Evolutionary conservation across 1,139 yeast species (phyloP), one percentile per base, ranked within the genome.

Genomic region (Yamadazyma buinensis): DNA sequence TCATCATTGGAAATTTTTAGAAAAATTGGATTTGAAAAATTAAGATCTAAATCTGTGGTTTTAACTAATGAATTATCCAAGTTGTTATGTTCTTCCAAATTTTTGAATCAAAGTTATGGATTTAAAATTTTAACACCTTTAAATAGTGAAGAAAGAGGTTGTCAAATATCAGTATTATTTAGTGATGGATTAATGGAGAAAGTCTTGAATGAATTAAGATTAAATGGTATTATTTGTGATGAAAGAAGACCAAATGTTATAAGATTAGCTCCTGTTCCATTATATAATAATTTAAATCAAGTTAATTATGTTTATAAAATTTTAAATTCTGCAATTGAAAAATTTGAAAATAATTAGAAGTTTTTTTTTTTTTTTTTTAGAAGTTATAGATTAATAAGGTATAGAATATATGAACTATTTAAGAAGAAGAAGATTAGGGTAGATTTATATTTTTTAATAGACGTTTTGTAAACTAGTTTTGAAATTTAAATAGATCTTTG

Each of bases 221-320:
- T 67, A 25, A 55, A 61, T 27, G 96, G 88, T 2, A 75, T 86
- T 2, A 75, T 88, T 28, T 84, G 87, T 38, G 97, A 90, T 54
- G 96, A 88, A 51, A 72, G 97, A 53, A 72, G 86, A 53, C 97
- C 97, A 1, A 80, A 81, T 53, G 97, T 88, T 7, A 79, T 90
- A 28, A 67, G 97, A 38, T 55, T 88, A 21, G 92, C 95, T 0
- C 96, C 97, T 5, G 68, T 75, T 7, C 92, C 95, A 0, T 67
- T 87, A 36, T 90, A 90, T 61, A 90, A 86, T 50, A 77, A 85
- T 1, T 84, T 84, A 45, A 60, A 53, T 30, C 95, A 90, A 43
- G 80, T 84, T 14, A 62, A 52, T 30, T 39, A 48, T 5, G 78
- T 77, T 4, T 77, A 67, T 5, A 44, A 57, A 17, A 49, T 65